Percentiles rank a stretch among this genome's conserved stretches.
Conservation (phyloP, 2,329 filamentous ascomycete species). For the Cercospora nicotianae region DNA sequence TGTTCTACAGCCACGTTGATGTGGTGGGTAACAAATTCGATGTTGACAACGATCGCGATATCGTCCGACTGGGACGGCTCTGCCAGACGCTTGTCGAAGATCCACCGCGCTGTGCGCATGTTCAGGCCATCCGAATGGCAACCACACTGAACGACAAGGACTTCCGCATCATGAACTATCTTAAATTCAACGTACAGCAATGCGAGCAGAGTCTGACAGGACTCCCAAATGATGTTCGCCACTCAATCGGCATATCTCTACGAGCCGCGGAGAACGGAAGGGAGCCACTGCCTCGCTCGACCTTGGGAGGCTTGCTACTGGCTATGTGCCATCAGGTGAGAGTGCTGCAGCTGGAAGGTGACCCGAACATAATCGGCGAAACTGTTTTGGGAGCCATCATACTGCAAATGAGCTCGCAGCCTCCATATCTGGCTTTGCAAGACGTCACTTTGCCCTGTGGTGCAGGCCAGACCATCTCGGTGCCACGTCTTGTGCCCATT, state of each 20-base stretch:
- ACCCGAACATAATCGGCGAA: background rate
- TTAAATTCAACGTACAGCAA: background rate
- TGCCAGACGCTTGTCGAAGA: background rate
- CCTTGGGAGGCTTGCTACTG: background rate
- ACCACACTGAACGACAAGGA: background rate
- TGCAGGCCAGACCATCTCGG: background rate
- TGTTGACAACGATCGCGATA: background rate
- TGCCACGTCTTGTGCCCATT: background rate
- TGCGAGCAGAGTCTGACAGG: background rate
- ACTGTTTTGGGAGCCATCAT: background rate
- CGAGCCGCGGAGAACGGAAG: background rate
- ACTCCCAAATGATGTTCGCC: background rate
- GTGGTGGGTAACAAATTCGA: background rate
- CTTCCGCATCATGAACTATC: background rate
- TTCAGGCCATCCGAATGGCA: background rate
- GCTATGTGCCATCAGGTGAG: background rate
- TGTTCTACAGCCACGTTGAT: slow-evolving; percentile 3
- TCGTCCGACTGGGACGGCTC: background rate
- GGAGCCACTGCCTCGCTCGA: background rate
- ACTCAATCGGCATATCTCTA: background rate
- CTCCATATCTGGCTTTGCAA: background rate
- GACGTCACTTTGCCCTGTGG: background rate
- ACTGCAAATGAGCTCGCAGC: background rate
- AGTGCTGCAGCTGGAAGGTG: background rate
- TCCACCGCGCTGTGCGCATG: background rate